Evolutionary conservation across 139 green algal species (phyloP).

Genomic region (Haematococcus sp.): DNA sequence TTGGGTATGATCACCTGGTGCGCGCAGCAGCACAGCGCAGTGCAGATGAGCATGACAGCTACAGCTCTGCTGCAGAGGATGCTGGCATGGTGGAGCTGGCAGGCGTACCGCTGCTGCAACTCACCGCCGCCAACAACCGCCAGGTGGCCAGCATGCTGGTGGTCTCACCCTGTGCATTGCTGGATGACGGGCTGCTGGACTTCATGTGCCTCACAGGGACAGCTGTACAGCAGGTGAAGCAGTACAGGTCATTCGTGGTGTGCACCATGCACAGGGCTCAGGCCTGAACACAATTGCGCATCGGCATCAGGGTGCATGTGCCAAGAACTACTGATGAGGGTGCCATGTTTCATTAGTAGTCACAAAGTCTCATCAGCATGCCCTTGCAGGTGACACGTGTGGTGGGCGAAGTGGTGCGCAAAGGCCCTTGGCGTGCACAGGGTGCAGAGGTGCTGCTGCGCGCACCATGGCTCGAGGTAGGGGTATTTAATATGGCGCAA

Average conservation of each 20-base stretch:
- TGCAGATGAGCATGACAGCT: too few relatives aligned
- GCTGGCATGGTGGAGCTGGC: constrained; percentile 5
- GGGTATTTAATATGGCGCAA: too few relatives aligned
- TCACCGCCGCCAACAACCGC: constrained; percentile 36
- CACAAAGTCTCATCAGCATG: too few relatives aligned
- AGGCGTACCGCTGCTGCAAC: constrained; percentile 22
- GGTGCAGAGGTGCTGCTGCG: constrained; percentile 31
- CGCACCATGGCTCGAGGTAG: constrained; percentile 41
- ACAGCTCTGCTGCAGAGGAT: too few relatives aligned
- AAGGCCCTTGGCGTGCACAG: constrained; percentile 12
- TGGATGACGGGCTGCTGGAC: constrained; percentile 56
- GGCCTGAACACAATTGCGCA: too few relatives aligned
- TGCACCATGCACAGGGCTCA: too few relatives aligned
- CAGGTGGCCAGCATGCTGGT: constrained; percentile 32
- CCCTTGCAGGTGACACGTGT: constrained; percentile 17
- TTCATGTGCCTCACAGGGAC: constrained; percentile 30
- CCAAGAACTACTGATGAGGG: too few relatives aligned
- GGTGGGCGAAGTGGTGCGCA: constrained; percentile 19
- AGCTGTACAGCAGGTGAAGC: constrained; percentile 7
- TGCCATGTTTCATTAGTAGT: too few relatives aligned
- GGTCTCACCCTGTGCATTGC: constrained; percentile 43
- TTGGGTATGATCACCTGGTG: too few relatives aligned
- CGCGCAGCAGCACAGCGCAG: too few relatives aligned
- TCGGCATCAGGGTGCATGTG: too few relatives aligned
- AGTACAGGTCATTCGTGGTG: too few relatives aligned